Evolutionary conservation across 148 eudicot genomes (phyloP), one percentile per base, ranked within the genome.

Genomic region (Amaranthus palmeri): DNA sequence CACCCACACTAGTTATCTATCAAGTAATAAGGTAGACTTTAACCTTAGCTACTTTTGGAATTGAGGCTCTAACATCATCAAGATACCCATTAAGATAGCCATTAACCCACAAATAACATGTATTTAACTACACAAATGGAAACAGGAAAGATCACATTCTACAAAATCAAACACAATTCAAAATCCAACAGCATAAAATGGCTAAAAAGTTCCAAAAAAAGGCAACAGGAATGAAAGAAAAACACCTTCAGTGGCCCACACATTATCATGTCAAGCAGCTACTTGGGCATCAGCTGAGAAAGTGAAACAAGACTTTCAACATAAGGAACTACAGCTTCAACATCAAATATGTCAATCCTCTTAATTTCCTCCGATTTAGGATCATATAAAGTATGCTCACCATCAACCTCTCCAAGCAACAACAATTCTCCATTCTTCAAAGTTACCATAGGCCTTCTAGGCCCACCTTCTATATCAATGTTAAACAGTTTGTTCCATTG

Each of bases 381-480:
- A 69, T 78, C 81, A 73, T 78, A 78, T 67, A 78, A 6, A 68
- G 70, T 70, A 73, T 78, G 76, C 67, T 78, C 81, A 42, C 73
- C 81, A 61, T 74, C 77, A 41, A 56, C 64, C n/a, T 68, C 73
- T 25, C 74, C 81, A 47, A 69, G 69, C 74, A 78, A 68, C 48
- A 78, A 25, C 65, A 78, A 25, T 17, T 68, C 58, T 18, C 81
- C 77, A 14, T 13, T 69, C 56, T n/a, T 17, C 74, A 78, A 69
- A 9, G 59, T 36, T 3, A 48, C 51, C 10, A 78, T 58, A 1
- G 81, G 81, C 66, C 52, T 58, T 54, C 74, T 73, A 7, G 81
- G 81, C 7, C 77, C 74, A 17, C 81, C 68, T 18, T 68, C 81
- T 45, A 78, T 50, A 73, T 78, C 81, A 73, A 78, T 78, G 47